phyloP scores from a whole-genome alignment of 495 filamentous ascomycete species.

The Aspergillus campestris region DNA sequence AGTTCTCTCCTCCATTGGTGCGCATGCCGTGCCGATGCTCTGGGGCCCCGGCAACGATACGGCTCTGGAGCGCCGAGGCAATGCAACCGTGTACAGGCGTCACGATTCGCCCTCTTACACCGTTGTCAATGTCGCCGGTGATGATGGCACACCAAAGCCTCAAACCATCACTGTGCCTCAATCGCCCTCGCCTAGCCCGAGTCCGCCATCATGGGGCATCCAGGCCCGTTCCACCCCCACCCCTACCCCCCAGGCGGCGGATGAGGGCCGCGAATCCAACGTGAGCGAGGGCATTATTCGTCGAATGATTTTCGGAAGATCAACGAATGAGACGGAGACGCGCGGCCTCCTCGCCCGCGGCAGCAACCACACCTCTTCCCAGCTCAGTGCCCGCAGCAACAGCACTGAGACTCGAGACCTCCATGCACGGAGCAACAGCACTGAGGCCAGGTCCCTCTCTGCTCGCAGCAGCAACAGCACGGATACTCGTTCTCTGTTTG shows the following conservation, averaged over 20 bases:
- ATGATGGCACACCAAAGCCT: conserved; percentile 14
- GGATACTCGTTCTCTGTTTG: not conserved
- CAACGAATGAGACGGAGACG: no score
- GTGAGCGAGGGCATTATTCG: not conserved
- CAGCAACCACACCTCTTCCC: not conserved
- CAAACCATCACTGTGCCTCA: conserved; percentile 27
- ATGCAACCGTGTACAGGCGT: not conserved
- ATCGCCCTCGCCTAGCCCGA: conserved; percentile 23
- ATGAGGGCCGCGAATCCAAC: not conserved
- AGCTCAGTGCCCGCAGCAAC: not conserved
- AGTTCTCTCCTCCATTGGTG: conserved; percentile 22
- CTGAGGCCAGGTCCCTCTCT: not conserved
- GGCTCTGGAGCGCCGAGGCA: conserved; percentile 21
- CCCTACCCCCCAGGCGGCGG: no score
- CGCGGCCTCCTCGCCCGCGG: not conserved
- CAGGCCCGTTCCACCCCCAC: no score
- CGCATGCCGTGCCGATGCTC: conserved; percentile 27
- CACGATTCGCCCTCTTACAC: conserved; percentile 20
- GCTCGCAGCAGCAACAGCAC: not conserved
- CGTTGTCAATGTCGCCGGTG: conserved; percentile 42
- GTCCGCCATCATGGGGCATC: conserved; percentile 17
- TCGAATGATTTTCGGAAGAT: no score
- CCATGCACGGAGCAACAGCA: conserved; percentile 3
- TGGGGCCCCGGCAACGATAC: conserved; percentile 15
- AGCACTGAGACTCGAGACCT: not conserved